These are phyloP conservation scores for Mycena galopus DNA, from an alignment of 768 basidiomycete species.

Conservation along the genomic window DNA sequence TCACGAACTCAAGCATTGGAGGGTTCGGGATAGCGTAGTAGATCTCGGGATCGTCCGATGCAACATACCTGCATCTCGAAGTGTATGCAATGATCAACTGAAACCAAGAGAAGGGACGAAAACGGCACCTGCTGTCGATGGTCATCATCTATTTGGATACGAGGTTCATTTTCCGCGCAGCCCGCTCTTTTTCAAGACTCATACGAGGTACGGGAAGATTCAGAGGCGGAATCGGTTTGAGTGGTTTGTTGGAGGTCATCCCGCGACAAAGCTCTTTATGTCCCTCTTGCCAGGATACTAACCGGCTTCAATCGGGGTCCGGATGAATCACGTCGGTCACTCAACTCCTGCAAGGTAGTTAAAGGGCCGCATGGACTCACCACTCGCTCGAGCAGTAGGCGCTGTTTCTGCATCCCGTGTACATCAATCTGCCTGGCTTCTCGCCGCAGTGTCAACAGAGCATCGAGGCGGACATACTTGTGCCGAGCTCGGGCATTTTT, in stretches of 20 bases:
- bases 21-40: conserved; percentile 16
- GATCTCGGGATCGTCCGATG: neutral
- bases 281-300: neutral
- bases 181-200: conserved; percentile 8
- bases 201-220: neutral
- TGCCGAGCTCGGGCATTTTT: too few relatives aligned
- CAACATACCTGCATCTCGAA: neutral
- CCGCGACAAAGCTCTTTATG: conserved; percentile 1
- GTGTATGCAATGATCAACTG: neutral
- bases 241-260: neutral
- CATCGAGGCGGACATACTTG: too few relatives aligned
- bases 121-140: conserved; percentile 10
- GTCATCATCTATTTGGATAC: neutral
- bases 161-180: conserved; percentile 10
- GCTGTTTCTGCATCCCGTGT: too few relatives aligned
- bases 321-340: too few relatives aligned
- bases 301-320: neutral
- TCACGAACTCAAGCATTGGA: conserved; percentile 11
- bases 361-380: neutral
- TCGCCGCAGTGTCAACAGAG: too few relatives aligned
- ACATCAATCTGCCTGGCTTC: too few relatives aligned
- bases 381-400: neutral
- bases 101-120: neutral
- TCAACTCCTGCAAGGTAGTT: neutral
- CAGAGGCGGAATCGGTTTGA: neutral